phyloP scores from a whole-genome alignment of 129 eudicot genomes.

The Gnaphalium uliginosum region DNA sequence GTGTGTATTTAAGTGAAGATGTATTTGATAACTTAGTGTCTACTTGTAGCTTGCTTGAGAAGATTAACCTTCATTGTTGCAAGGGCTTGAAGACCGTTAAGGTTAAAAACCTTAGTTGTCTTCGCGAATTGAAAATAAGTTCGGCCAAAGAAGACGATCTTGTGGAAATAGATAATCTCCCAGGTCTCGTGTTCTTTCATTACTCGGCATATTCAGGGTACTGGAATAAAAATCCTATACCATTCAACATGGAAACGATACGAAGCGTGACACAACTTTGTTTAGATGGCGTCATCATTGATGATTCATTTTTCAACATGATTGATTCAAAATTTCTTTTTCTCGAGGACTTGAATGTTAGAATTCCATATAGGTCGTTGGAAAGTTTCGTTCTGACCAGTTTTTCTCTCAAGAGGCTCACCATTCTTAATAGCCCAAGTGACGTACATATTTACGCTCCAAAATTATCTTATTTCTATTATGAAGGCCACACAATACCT shows the following conservation, averaged over 20 bases:
- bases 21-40: conserved; percentile 3
- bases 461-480: no score
- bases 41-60: conserved; percentile 15
- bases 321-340: not conserved
- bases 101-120: no score
- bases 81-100: no score
- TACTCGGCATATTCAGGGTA: no score
- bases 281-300: not conserved
- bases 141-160: no score
- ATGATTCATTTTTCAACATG: not conserved
- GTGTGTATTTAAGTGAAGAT: not conserved
- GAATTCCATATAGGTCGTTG: no score
- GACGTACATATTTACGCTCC: not conserved
- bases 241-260: not conserved
- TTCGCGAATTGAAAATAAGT: no score
- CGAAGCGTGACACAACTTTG: not conserved
- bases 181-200: no score
- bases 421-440: not conserved
- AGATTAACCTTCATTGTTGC: not conserved
- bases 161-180: no score
- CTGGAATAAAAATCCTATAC: not conserved
- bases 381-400: no score
- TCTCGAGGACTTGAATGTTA: not conserved
- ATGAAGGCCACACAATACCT: not conserved
- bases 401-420: no score